Percentiles rank a stretch among this genome's conserved stretches.
Conservation (phyloP, 768 basidiomycete species). For the Antrodiella citrinella region DNA sequence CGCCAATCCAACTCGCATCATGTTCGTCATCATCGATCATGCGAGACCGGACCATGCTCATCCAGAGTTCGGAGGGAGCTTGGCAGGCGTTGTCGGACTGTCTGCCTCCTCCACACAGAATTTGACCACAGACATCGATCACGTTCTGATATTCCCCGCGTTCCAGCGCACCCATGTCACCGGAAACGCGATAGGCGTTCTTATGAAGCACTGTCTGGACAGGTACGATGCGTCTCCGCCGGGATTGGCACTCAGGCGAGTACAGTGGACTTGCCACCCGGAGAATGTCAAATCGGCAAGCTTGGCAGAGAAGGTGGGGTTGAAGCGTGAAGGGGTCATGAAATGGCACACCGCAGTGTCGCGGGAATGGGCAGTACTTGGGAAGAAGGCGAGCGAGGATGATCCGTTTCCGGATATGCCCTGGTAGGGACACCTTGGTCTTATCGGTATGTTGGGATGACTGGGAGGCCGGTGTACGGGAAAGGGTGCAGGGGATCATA, state of each 20-base stretch:
- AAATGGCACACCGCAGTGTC: conserved; percentile 33
- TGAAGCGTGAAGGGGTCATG: conserved; percentile 33
- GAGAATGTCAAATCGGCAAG: conserved; percentile 30
- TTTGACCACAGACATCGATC: conserved; percentile 30
- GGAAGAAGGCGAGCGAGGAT: conserved; percentile 22
- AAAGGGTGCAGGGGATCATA: conserved; percentile 21
- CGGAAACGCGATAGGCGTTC: conserved; percentile 30
- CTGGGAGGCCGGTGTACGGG: conserved; percentile 39
- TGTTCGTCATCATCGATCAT: conserved; percentile 36
- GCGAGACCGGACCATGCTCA: conserved; percentile 21
- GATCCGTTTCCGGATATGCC: conserved; percentile 21
- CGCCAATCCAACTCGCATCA: conserved; percentile 12
- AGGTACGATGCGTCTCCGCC: conserved; percentile 13
- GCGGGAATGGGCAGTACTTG: conserved; percentile 18
- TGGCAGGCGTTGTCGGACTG: conserved; percentile 36
- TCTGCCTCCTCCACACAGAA: conserved; percentile 22
- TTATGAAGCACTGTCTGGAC: conserved; percentile 21
- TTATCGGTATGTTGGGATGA: conserved; percentile 53
- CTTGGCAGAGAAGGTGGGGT: conserved; percentile 38
- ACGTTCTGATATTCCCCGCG: conserved; percentile 27
- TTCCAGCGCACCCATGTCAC: conserved; percentile 38
- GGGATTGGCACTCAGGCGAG: conserved; percentile 37
- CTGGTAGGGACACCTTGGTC: conserved; percentile 41
- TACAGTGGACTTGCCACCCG: conserved; percentile 34
- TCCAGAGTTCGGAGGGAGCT: conserved; percentile 18